Conservation (phyloP, 2,329 filamentous ascomycete species). For the Aspergillus terreus region DNA sequence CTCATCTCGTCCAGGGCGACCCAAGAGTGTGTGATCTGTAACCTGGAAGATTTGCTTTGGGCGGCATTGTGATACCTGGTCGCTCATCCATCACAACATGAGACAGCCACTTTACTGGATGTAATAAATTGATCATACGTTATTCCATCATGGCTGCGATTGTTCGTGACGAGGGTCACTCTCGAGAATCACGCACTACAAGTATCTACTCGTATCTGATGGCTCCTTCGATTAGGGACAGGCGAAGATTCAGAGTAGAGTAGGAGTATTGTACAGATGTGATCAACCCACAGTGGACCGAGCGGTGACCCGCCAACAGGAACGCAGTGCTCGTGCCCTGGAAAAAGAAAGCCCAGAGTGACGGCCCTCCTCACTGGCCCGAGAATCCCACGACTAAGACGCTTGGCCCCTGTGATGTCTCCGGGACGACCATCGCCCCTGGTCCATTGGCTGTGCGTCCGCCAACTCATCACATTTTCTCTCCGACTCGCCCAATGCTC, state of each 20-base stretch:
- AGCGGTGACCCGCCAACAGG: constrained; percentile 1
- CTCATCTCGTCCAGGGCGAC: constrained; percentile 4
- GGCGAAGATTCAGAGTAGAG: too few species aligned
- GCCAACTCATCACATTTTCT: constrained; percentile 19
- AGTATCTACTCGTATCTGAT: too few species aligned
- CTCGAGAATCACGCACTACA: too few species aligned
- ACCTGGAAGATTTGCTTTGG: constrained; percentile 4
- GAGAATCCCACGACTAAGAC: background rate
- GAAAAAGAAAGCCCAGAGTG: background rate
- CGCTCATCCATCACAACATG: background rate
- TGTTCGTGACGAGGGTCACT: too few species aligned
- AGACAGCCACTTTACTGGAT: background rate
- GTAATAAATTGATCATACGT: too few species aligned
- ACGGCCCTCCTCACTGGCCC: background rate
- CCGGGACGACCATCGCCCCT: constrained; percentile 7
- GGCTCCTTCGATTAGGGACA: too few species aligned
- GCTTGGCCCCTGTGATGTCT: background rate
- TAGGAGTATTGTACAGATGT: too few species aligned
- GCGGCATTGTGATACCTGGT: constrained; percentile 1
- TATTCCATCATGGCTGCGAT: too few species aligned
- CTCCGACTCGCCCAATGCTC: background rate
- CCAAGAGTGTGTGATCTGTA: constrained; percentile 15
- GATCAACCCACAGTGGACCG: background rate
- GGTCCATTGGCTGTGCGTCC: constrained; percentile 9
- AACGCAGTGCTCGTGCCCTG: background rate